These are phyloP conservation scores for Flaveria sonorensis DNA, from an alignment of 129 eudicot genomes.

Conservation along the genomic window DNA sequence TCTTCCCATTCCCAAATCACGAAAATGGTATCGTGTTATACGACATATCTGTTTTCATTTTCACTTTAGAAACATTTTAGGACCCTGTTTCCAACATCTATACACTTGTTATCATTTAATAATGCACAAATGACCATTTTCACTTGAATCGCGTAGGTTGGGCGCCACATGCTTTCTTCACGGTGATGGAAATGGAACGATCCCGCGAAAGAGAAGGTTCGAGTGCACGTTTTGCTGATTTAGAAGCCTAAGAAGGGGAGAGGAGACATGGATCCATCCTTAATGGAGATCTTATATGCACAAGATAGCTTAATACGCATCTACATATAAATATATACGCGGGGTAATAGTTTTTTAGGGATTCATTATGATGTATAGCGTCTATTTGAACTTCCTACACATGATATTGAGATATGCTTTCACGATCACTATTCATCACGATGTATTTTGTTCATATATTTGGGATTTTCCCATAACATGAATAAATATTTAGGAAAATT, in stretches of 20 bases:
- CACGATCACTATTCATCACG: constrained; percentile 3
- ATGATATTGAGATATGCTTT: constrained; percentile 3
- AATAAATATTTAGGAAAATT: background rate
- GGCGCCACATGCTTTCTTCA: constrained; percentile 38
- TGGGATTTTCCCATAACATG: background rate
- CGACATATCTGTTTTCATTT: too few species aligned
- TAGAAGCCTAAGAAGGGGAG: constrained; percentile 42
- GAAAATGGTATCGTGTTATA: constrained; percentile 31
- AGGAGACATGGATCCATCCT: constrained; percentile 38
- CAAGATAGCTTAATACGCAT: constrained; percentile 33
- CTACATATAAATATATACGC: constrained; percentile 25
- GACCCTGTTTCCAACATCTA: background rate
- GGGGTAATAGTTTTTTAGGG: constrained; percentile 24
- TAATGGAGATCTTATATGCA: constrained; percentile 34
- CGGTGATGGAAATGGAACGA: constrained; percentile 30
- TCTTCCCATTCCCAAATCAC: constrained; percentile 56
- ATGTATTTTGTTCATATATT: constrained; percentile 8
- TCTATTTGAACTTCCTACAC: constrained; percentile 9
- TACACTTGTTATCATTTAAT: background rate
- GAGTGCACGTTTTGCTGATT: constrained; percentile 19
- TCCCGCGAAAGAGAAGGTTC: constrained; percentile 13
- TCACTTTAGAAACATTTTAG: background rate
- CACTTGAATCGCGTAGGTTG: constrained; percentile 31
- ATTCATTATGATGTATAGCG: constrained; percentile 16
- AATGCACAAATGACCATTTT: constrained; percentile 8